A percentile compares a stretch with the other conserved stretches of the same genome.
Evolutionary conservation across 352 stramenopile species (phyloP).

Genomic region (Globisporangium spiculum): DNA sequence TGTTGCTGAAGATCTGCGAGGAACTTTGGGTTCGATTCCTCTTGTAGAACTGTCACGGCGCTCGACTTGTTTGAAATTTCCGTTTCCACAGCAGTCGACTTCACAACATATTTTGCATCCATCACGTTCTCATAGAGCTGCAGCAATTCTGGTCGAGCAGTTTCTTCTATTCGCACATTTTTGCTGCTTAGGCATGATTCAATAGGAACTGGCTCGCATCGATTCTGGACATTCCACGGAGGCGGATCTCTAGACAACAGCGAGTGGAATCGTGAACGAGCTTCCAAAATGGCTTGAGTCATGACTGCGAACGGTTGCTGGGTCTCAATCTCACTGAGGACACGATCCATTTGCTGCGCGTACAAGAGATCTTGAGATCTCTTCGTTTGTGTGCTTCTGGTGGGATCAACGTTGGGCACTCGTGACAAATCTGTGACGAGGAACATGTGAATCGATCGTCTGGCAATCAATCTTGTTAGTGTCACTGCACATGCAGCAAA

Average conservation of each 20-base stretch:
- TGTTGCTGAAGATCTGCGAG: constrained; percentile 11
- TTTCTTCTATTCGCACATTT: not conserved
- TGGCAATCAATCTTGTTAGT: not conserved
- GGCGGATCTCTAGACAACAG: not conserved
- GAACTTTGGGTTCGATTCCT: constrained; percentile 8
- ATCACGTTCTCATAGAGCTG: constrained; percentile 40
- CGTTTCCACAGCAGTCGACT: not conserved
- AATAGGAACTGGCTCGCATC: not conserved
- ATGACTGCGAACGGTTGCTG: constrained; percentile 28
- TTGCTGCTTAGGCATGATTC: not conserved
- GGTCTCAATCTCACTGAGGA: constrained; percentile 29
- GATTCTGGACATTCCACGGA: not conserved
- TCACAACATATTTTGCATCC: constrained; percentile 16
- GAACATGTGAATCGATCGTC: constrained; percentile 22
- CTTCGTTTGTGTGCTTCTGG: constrained; percentile 14
- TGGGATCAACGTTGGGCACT: not conserved
- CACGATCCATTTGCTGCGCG: constrained; percentile 41
- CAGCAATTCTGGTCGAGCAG: constrained; percentile 13
- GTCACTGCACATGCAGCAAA: not conserved
- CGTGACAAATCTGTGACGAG: constrained; percentile 13
- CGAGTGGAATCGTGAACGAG: constrained; percentile 25
- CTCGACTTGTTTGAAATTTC: not conserved
- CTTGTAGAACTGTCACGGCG: no score
- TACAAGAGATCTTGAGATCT: constrained; percentile 31
- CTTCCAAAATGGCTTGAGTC: constrained; percentile 19